Evolutionary conservation across 2,329 filamentous ascomycete species (phyloP).

Genomic region (Pseudogymnoascus sp.): DNA sequence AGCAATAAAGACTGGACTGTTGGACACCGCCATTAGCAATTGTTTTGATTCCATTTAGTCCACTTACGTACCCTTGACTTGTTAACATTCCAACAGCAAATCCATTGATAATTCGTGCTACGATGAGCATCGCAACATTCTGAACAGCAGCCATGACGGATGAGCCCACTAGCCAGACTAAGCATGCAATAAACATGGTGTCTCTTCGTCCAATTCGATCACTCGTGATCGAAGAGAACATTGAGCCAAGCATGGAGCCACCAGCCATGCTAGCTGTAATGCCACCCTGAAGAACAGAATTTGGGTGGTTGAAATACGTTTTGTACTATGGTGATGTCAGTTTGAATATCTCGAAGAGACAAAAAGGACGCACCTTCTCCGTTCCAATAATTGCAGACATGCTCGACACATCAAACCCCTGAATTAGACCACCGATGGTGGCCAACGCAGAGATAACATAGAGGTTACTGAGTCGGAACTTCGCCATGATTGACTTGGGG

Average conservation of each 20-base stretch:
- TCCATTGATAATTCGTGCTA: slow-evolving; percentile 65
- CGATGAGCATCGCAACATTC: slow-evolving; percentile 58
- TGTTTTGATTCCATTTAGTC: not conserved
- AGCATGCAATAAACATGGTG: slow-evolving; percentile 38
- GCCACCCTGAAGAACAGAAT: slow-evolving; percentile 30
- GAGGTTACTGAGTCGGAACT: slow-evolving; percentile 9
- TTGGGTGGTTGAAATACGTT: slow-evolving; percentile 1
- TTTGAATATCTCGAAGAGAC: not conserved
- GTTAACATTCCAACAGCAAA: slow-evolving; percentile 66
- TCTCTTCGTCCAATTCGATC: slow-evolving; percentile 41
- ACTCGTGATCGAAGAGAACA: slow-evolving; percentile 40
- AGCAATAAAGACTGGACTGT: slow-evolving; percentile 58
- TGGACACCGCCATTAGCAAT: not conserved
- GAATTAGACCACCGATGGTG: slow-evolving; percentile 10
- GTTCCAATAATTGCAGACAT: slow-evolving; percentile 48
- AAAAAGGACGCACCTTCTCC: slow-evolving; percentile 10
- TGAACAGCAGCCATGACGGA: slow-evolving; percentile 47
- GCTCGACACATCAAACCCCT: slow-evolving; percentile 49
- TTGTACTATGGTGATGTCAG: not conserved
- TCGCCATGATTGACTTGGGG: slow-evolving; percentile 9
- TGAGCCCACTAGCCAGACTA: slow-evolving; percentile 41
- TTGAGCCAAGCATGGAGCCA: slow-evolving; percentile 41
- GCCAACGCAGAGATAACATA: slow-evolving; percentile 11
- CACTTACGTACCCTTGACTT: slow-evolving; percentile 47
- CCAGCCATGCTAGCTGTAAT: slow-evolving; percentile 44